phyloP scores from a whole-genome alignment of 768 basidiomycete genomes.

The Leucosporidium yakuticum region DNA sequence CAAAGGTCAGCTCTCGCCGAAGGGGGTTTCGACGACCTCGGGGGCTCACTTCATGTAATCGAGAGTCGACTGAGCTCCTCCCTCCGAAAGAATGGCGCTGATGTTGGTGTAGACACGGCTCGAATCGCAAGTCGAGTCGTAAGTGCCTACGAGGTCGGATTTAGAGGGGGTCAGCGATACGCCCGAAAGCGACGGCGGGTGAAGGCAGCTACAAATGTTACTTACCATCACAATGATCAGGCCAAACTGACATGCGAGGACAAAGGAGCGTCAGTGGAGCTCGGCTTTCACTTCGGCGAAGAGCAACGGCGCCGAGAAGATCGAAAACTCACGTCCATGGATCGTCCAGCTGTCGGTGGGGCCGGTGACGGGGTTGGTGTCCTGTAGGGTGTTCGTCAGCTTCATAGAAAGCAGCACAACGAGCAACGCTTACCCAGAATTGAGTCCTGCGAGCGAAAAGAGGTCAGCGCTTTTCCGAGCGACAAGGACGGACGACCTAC shows the following conservation, averaged over 20 bases:
- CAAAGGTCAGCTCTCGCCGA: too few relatives aligned
- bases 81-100: conserved; percentile 33
- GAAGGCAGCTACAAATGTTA: neutral
- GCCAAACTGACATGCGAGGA: neutral
- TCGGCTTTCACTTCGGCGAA: neutral
- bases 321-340: conserved; percentile 3
- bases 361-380: conserved; percentile 2
- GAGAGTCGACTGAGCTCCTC: conserved; percentile 30
- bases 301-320: too few relatives aligned
- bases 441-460: conserved; percentile 3
- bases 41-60: conserved; percentile 36
- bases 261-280: neutral
- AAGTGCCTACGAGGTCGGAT: conserved; percentile 35
- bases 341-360: conserved; percentile 21
- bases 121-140: conserved; percentile 40
- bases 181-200: neutral
- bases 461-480: neutral
- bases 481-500: neutral
- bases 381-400: neutral
- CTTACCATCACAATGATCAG: neutral
- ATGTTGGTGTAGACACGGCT: conserved; percentile 38
- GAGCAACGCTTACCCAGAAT: conserved; percentile 12
- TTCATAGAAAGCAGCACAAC: too few relatives aligned
- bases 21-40: too few relatives aligned
- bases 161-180: neutral